Percentiles rank a stretch among this genome's conserved stretches.
phyloP scores from a whole-genome alignment of 805 yeast genomes.

The Spathaspora hagerdaliae region DNA sequence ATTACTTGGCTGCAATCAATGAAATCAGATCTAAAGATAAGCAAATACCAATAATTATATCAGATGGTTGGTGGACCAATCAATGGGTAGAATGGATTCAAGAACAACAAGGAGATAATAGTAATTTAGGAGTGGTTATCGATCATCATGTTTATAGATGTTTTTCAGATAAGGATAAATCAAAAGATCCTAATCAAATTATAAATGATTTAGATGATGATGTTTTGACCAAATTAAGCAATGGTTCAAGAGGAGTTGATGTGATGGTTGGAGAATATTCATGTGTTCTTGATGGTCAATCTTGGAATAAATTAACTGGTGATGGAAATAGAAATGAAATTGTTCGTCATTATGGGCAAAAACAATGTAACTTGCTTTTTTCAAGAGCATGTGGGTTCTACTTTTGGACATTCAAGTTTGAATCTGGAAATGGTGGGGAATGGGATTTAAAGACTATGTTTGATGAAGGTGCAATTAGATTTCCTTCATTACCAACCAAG shows the following conservation, averaged over 20 bases:
- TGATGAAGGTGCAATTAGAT: conserved; percentile 47
- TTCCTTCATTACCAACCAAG: conserved; percentile 17
- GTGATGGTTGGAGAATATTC: conserved; percentile 86
- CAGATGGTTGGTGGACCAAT: conserved; percentile 93
- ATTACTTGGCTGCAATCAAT: conserved; percentile 61
- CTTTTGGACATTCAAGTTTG: conserved; percentile 90
- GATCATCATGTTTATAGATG: conserved; percentile 88
- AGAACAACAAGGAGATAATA: conserved; percentile 29
- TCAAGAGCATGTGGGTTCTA: conserved; percentile 65
- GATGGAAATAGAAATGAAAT: conserved; percentile 42
- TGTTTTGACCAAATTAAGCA: conserved; percentile 45
- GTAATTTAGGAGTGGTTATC: conserved; percentile 59
- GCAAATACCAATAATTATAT: conserved; percentile 67
- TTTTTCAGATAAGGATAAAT: conserved; percentile 70
- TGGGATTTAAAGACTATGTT: conserved; percentile 89
- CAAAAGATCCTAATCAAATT: conserved; percentile 60
- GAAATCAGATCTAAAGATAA: conserved; percentile 54
- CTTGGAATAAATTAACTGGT: conserved; percentile 56
- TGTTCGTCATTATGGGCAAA: conserved; percentile 60
- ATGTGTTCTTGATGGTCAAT: conserved; percentile 71
- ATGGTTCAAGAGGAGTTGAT: conserved; percentile 51
- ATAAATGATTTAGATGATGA: conserved; percentile 51
- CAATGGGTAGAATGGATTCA: conserved; percentile 72
- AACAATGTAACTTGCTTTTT: conserved; percentile 45
- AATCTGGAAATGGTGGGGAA: conserved; percentile 90